A percentile compares a stretch with the other conserved stretches of the same genome.
Evolutionary conservation across 2,329 filamentous ascomycete species (phyloP).

Genomic region (Calonectria honghensis): DNA sequence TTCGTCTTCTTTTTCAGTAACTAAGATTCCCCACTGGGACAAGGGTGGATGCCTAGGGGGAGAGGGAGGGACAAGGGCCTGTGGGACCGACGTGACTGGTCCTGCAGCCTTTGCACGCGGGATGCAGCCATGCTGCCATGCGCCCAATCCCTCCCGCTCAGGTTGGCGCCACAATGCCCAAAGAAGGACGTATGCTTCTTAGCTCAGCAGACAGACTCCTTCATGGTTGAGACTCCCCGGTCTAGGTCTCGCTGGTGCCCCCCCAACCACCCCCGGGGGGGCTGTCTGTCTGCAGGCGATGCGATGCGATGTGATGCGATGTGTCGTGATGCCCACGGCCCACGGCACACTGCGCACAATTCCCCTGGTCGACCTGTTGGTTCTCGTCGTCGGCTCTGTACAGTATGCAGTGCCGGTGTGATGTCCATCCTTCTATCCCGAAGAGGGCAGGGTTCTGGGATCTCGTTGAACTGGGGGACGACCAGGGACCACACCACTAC

Average conservation of each 20-base stretch:
- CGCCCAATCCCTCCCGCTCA: constrained; percentile 30
- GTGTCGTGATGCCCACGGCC: constrained; percentile 31
- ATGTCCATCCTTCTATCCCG: constrained; percentile 40
- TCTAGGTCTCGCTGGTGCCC: not conserved
- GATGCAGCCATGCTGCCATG: constrained; percentile 35
- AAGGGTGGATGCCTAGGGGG: constrained; percentile 10
- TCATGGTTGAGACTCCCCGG: constrained; percentile 20
- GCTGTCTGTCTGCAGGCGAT: constrained; percentile 15
- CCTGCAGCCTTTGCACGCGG: constrained; percentile 38
- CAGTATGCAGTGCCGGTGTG: constrained; percentile 33
- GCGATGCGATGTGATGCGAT: constrained; percentile 27
- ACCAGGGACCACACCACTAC: constrained; percentile 42
- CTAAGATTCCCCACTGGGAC: constrained; percentile 34
- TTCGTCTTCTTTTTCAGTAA: constrained; percentile 45
- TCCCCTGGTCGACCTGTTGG: constrained; percentile 30
- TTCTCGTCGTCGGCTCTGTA: constrained; percentile 27
- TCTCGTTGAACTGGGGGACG: constrained; percentile 38
- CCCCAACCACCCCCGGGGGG: constrained; percentile 18
- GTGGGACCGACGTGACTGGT: constrained; percentile 34
- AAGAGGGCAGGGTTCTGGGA: constrained; percentile 41
- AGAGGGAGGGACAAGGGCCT: not conserved
- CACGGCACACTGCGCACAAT: constrained; percentile 27
- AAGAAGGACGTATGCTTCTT: constrained; percentile 18
- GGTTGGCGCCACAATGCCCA: constrained; percentile 35
- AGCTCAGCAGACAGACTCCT: constrained; percentile 22